Percentiles rank a stretch among this genome's conserved stretches.
Evolutionary conservation across 2,329 filamentous ascomycete genomes (phyloP).

Genomic region (Trichophyton rubrum): DNA sequence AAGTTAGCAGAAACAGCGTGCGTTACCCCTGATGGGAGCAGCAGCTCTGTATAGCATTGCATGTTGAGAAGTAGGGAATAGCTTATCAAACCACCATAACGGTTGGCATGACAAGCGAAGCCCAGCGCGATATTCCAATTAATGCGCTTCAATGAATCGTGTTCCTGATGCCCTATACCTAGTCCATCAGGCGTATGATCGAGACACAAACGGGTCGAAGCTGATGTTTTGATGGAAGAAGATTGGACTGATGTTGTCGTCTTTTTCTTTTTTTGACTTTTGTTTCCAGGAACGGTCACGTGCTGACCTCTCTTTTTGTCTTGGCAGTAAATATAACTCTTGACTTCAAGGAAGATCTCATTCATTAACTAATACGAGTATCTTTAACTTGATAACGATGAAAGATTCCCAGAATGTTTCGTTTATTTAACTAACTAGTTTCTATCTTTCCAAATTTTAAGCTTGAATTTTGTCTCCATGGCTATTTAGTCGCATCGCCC

Average conservation of each 20-base stretch:
- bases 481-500: background rate
- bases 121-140: background rate
- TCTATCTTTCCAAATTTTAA: no score
- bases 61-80: conserved; percentile 39
- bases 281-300: background rate
- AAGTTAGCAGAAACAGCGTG: conserved; percentile 74
- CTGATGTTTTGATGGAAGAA: background rate
- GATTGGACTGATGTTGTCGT: background rate
- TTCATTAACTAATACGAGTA: no score
- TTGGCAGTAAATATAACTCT: background rate
- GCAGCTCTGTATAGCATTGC: conserved; percentile 96
- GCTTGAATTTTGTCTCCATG: no score
- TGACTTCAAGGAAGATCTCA: no score
- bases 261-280: background rate
- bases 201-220: background rate
- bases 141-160: background rate
- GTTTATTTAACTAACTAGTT: no score
- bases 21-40: conserved; percentile 86
- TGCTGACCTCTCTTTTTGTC: background rate
- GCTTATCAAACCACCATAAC: background rate
- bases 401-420: no score
- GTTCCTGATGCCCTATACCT: background rate
- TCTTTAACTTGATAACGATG: no score
- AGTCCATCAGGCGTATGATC: background rate
- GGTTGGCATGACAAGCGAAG: background rate